A percentile compares a stretch with the other conserved stretches of the same genome.
Evolutionary conservation across 768 basidiomycete species (phyloP).

Genomic region (Suillus paluster): DNA sequence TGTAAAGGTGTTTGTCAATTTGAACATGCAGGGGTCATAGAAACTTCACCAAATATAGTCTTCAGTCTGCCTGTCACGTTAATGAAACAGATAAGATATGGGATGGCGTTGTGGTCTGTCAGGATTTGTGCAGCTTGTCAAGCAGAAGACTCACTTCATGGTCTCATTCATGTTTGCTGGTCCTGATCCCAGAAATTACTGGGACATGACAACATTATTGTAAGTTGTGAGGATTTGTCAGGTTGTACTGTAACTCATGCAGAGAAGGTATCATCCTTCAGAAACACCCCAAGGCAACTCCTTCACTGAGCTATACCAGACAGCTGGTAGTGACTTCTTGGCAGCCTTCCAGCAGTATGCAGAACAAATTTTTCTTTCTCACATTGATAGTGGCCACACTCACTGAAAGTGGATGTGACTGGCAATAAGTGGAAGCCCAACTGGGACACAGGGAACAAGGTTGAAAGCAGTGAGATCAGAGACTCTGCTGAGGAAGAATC

Average conservation of each 20-base stretch:
- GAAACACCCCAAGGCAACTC: constrained; percentile 4
- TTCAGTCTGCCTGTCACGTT: too few relatives aligned
- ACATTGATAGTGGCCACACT: too few relatives aligned
- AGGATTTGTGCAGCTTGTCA: neutral
- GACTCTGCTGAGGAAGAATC: too few relatives aligned
- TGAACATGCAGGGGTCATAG: too few relatives aligned
- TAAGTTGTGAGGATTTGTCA: neutral
- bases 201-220: constrained; percentile 9
- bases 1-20: too few relatives aligned
- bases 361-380: neutral
- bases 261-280: constrained; percentile 2
- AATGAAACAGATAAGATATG: too few relatives aligned
- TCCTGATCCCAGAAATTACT: constrained; percentile 5
- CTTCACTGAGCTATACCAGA: neutral
- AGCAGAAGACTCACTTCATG: neutral
- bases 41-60: too few relatives aligned
- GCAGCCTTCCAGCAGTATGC: constrained; percentile 4
- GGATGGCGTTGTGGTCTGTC: too few relatives aligned
- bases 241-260: neutral
- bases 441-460: too few relatives aligned
- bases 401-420: too few relatives aligned
- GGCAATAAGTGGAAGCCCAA: too few relatives aligned
- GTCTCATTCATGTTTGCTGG: constrained; percentile 10
- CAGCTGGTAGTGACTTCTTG: neutral
- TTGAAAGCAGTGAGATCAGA: too few relatives aligned